Evolutionary conservation across 129 eudicot species (phyloP), one percentile per base, ranked within the genome.

Genomic region (Rutidosis leptorrhynchoides): DNA sequence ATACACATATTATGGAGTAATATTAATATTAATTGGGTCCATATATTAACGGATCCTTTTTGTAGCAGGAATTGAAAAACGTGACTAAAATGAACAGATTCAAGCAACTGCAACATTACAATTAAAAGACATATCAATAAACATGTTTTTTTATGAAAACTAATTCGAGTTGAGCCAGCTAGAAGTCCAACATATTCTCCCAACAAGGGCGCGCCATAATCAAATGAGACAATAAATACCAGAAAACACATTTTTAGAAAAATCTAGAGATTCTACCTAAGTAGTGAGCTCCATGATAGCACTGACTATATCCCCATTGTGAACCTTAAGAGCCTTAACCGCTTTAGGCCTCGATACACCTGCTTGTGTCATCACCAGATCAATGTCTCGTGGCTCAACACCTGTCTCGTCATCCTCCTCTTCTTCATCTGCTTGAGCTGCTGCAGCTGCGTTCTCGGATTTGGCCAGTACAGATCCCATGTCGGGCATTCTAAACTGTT

Each of bases 331-430:
- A 32, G 97, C 97, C 77, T 80, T 87, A 25, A 90, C 92, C 12
- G 95, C 91, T 76, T 86, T 90, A 45, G 76, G 25, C 81, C 82
- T 86, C 4, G 91, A 69, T 49, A 90, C 97, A 2, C 89, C 82
- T 46, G 95, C 95, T 58, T 86, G 95, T 25, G 95, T 87, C 87
- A 83, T 83, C 37, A 87, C 89, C 83, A 87, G 45, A 43, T 87
- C 95, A 67, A 87, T 78, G 81, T 87, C 95, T n/a, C 90, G 89
- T 43, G 81, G 73, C 79, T 83, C 86, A 1, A 87, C 87, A 15
- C 84, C 95, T 0, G 85, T 79, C 56, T 90, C 97, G 54, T 90
- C 97, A 3, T 90, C 97, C 74, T 86, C 96, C 49, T 90, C 97
- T 68, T 86, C 95, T 67, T 90, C 90, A 16, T 87, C 95, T 7